Conservation (phyloP, 345 rosid species). For the Hibiscus tridactylites region DNA sequence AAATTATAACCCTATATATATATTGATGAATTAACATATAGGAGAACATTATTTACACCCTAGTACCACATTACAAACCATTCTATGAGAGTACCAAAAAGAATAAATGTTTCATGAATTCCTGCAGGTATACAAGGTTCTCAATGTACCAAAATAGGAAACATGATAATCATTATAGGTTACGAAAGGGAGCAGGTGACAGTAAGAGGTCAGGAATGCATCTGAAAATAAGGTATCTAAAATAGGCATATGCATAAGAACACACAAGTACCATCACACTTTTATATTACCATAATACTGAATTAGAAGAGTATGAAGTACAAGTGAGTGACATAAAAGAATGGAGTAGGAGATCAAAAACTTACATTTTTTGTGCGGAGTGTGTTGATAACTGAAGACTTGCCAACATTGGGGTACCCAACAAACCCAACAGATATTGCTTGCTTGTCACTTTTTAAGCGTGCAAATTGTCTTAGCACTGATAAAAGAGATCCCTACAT, state of each 20-base stretch:
- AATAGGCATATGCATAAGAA: background rate
- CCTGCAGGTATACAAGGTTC: too few relatives aligned
- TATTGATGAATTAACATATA: too few relatives aligned
- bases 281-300: background rate
- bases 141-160: background rate
- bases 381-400: constrained; percentile 93
- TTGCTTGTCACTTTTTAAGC: constrained; percentile 89
- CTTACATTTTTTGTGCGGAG: constrained; percentile 83
- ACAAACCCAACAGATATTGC: constrained; percentile 91
- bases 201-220: background rate
- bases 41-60: background rate
- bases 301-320: background rate
- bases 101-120: background rate
- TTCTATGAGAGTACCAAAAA: background rate
- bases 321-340: background rate
- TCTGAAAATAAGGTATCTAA: background rate
- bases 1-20: too few relatives aligned
- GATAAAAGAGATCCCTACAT: constrained; percentile 86
- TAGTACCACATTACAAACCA: background rate
- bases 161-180: background rate
- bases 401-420: constrained; percentile 97
- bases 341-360: background rate
- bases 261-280: background rate
- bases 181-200: background rate
- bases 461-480: constrained; percentile 83